Evolutionary conservation across 2,329 filamentous ascomycete genomes (phyloP), one percentile per base, ranked within the genome.

Genomic region (Colletotrichum eremochloae): DNA sequence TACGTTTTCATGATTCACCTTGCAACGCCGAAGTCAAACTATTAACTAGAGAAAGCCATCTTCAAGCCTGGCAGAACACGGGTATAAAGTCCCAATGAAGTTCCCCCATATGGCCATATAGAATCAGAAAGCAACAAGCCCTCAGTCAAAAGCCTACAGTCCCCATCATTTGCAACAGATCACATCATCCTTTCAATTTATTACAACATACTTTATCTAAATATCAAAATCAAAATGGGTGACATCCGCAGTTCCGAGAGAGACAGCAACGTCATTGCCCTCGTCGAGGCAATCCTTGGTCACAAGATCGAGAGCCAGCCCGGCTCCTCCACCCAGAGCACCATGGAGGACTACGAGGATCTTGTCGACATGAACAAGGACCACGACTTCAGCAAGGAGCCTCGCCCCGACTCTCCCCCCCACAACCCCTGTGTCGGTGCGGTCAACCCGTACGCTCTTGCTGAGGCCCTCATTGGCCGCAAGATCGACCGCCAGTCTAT

Each of bases 361-460:
- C 77, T 72, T 36, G 70, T 81, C 33, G 77, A 81, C 40, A 74
- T 81, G 67, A 76, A 72, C 61, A 64, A 75, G 40, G 74, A 75
- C 63, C 62, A 67, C 53, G 71, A 74, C 8, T 60, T 67, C 8
- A 74, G 75, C 15, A 74, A 76, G 63, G 72, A 79, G 33, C 78
- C 74, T 24, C 73, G 76, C 11, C 81, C 82, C 31, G 83, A 85
- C 61, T 77, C 76, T 36, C 78, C 79, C 0, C 83, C 83, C 64
- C 80, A 83, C 76, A 77, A 84, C 56, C 75, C 84, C 55, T 74
- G 75, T 29, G 77, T 85, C 46, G 83, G 83, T 20, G 82, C 77
- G 69, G 80, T 82, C 78, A 85, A 85, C 78, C 84, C 84, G 2
- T 85, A 83, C 71, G 83, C 84, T 24, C 78, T 85, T 15, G 81